Conservation (phyloP, 176 grass and related monocot genomes). For the Raddia distichophylla region DNA sequence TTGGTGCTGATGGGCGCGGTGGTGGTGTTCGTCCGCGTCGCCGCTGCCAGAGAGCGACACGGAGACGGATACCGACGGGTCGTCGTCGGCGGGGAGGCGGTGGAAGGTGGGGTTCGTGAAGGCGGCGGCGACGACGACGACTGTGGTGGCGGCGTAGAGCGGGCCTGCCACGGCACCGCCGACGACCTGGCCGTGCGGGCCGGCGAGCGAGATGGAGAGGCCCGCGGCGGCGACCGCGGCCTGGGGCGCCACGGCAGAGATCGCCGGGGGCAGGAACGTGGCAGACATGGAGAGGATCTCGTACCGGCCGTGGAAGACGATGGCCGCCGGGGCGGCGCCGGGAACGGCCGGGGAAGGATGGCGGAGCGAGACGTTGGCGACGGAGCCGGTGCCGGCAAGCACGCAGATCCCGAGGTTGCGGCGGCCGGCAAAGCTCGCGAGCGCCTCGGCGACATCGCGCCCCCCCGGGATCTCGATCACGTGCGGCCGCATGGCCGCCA, state of each 20-base stretch:
- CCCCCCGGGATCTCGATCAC: slow-evolving; percentile 85
- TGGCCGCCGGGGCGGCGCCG: slow-evolving; percentile 18
- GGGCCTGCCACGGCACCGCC: slow-evolving; percentile 75
- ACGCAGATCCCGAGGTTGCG: slow-evolving; percentile 83
- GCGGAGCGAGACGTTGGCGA: slow-evolving; percentile 74
- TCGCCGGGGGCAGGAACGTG: slow-evolving; percentile 68
- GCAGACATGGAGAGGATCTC: slow-evolving; percentile 93
- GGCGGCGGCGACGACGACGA: slow-evolving; percentile 73
- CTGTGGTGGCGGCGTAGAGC: slow-evolving; percentile 67
- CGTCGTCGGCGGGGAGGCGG: slow-evolving; percentile 74
- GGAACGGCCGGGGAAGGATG: slow-evolving; percentile 34
- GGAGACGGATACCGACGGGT: slow-evolving; percentile 56
- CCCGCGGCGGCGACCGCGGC: slow-evolving; percentile 38
- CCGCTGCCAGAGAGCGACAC: slow-evolving; percentile 55
- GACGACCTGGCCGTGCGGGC: slow-evolving; percentile 88
- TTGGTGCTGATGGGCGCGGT: slow-evolving; percentile 28
- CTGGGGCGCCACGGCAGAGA: slow-evolving; percentile 53
- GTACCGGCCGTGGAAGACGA: slow-evolving; percentile 75
- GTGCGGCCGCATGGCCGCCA: slow-evolving; percentile 82
- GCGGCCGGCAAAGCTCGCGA: slow-evolving; percentile 56
- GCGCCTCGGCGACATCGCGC: slow-evolving; percentile 70
- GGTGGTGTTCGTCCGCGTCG: slow-evolving; percentile 42
- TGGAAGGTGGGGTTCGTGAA: slow-evolving; percentile 94
- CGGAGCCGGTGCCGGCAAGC: slow-evolving; percentile 67
- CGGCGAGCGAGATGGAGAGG: slow-evolving; percentile 84